phyloP scores from a whole-genome alignment of 1,139 yeast species.

The Protomyces macrosporus region DNA sequence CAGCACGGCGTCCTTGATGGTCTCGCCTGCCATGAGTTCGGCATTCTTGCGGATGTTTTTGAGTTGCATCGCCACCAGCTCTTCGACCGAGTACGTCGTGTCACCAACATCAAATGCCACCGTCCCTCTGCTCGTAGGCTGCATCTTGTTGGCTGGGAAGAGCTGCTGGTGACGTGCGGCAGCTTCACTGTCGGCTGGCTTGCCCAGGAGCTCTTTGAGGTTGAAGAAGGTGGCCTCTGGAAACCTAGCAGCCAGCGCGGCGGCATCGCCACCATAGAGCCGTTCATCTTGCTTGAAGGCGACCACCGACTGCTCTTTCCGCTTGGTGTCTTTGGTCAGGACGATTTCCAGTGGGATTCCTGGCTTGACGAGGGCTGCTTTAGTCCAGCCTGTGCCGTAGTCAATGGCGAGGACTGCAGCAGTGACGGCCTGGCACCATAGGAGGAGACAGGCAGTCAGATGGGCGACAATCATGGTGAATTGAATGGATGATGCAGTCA shows the following conservation, averaged over 20 bases:
- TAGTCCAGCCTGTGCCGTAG: conserved; percentile 81
- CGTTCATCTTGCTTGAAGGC: conserved; percentile 62
- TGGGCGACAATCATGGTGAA: background rate
- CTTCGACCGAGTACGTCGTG: conserved; percentile 60
- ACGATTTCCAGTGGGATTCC: conserved; percentile 83
- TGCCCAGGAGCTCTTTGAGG: conserved; percentile 68
- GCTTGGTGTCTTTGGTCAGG: conserved; percentile 80
- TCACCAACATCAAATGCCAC: conserved; percentile 54
- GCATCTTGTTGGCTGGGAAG: conserved; percentile 53
- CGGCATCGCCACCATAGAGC: conserved; percentile 71
- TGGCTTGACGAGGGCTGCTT: conserved; percentile 86
- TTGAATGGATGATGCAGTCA: too few species aligned
- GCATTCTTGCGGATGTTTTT: conserved; percentile 65
- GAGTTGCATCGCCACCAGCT: conserved; percentile 75
- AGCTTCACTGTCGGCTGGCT: conserved; percentile 43
- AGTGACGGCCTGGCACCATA: background rate
- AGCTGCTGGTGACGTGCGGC: conserved; percentile 46
- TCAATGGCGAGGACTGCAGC: conserved; percentile 82
- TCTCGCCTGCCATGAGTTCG: conserved; percentile 45
- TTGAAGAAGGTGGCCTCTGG: conserved; percentile 67
- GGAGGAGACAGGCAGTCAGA: background rate
- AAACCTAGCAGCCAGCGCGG: conserved; percentile 48
- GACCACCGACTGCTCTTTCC: conserved; percentile 80
- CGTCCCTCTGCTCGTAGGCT: background rate
- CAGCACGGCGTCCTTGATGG: conserved; percentile 61